Evolutionary conservation across 2,329 filamentous ascomycete species (phyloP).

Genomic region (Paecilomyces dactylethromorphus): DNA sequence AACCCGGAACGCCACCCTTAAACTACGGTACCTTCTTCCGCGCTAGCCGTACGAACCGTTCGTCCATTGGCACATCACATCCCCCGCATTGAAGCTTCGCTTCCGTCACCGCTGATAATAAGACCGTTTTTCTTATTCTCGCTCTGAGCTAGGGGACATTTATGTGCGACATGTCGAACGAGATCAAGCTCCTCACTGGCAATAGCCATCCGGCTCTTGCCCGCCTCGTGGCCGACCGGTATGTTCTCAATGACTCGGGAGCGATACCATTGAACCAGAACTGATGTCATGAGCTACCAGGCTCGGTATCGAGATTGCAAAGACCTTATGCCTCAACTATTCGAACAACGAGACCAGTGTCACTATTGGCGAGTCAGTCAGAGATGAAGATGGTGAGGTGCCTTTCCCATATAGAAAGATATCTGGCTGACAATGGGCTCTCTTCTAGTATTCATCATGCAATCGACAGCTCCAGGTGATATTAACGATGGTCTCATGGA

Average conservation of each 20-base stretch:
- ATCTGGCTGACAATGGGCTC: neutral
- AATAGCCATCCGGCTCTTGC: constrained; percentile 69
- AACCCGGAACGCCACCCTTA: neutral
- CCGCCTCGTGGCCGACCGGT: constrained; percentile 59
- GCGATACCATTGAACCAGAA: neutral
- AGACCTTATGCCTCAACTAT: constrained; percentile 62
- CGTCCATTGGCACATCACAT: neutral
- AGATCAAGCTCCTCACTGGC: constrained; percentile 69
- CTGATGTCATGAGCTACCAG: constrained; percentile 31
- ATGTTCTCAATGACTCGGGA: constrained; percentile 14
- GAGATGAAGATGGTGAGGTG: constrained; percentile 78
- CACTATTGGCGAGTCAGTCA: constrained; percentile 89
- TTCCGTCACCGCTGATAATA: neutral
- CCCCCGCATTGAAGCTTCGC: neutral
- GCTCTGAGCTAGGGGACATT: neutral
- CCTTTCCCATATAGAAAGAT: neutral
- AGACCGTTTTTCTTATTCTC: neutral
- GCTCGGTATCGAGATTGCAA: constrained; percentile 60
- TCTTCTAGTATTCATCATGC: constrained; percentile 76
- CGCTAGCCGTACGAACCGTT: neutral
- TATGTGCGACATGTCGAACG: constrained; percentile 51
- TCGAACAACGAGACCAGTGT: constrained; percentile 61
- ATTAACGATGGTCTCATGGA: constrained; percentile 99
- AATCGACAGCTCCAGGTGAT: constrained; percentile 89
- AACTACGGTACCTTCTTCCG: neutral